Evolutionary conservation across 2,329 filamentous ascomycete genomes (phyloP).

Genomic region (Emergomyces africanus): DNA sequence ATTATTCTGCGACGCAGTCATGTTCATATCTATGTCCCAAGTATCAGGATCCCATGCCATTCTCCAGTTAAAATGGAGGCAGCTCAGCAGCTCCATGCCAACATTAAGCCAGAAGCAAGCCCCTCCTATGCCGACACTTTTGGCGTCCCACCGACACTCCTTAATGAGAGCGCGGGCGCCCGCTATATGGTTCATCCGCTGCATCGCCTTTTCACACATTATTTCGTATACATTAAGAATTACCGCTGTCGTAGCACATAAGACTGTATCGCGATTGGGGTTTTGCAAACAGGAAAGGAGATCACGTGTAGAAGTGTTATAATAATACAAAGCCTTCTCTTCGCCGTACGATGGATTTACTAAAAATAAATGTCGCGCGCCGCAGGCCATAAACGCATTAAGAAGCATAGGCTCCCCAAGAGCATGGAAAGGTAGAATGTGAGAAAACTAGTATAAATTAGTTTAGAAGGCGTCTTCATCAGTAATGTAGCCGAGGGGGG

Average conservation of each 20-base stretch:
- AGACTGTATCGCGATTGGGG: constrained; percentile 66
- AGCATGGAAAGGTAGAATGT: constrained; percentile 69
- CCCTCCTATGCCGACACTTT: constrained; percentile 62
- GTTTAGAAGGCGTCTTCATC: constrained; percentile 4
- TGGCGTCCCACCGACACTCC: constrained; percentile 79
- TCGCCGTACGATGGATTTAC: constrained; percentile 58
- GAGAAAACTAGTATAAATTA: constrained; percentile 50
- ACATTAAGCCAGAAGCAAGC: constrained; percentile 95
- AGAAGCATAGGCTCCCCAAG: constrained; percentile 76
- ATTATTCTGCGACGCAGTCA: constrained; percentile 42
- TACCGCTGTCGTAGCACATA: constrained; percentile 78
- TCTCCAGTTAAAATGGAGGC: constrained; percentile 75
- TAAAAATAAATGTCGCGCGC: constrained; percentile 65
- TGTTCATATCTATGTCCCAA: constrained; percentile 75
- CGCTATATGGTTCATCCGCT: constrained; percentile 81
- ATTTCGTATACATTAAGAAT: constrained; percentile 87
- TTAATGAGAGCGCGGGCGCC: constrained; percentile 76
- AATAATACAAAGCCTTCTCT: constrained; percentile 69
- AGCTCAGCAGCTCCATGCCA: constrained; percentile 78
- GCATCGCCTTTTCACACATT: constrained; percentile 67
- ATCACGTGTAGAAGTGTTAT: constrained; percentile 70
- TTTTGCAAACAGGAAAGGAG: constrained; percentile 68
- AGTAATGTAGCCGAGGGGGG: background rate
- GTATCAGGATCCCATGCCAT: constrained; percentile 81
- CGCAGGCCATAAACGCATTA: constrained; percentile 80